These are phyloP conservation scores for Juncus inflexus DNA, from an alignment of 176 grass and related monocot species.

Conservation along the genomic window DNA sequence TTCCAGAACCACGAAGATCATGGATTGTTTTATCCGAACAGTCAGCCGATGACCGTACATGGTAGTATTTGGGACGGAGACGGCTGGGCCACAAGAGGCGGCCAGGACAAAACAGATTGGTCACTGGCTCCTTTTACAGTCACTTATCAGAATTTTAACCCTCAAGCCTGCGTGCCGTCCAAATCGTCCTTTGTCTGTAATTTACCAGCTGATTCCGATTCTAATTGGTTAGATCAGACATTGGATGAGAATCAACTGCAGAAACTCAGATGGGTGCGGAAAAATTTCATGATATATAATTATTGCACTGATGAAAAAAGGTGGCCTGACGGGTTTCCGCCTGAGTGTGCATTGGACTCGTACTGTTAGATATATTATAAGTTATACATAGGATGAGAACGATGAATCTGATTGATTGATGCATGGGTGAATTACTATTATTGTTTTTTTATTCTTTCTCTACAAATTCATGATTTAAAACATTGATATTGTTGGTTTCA, in stretches of 20 bases:
- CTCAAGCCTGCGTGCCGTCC: conserved; percentile 19
- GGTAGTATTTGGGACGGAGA: conserved; percentile 56
- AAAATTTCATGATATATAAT: conserved; percentile 51
- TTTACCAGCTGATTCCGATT: conserved; percentile 12
- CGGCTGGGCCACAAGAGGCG: conserved; percentile 63
- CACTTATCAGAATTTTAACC: conserved; percentile 53
- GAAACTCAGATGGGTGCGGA: conserved; percentile 35
- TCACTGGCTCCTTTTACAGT: conserved; percentile 47
- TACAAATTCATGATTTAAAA: neutral
- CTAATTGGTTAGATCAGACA: conserved; percentile 34
- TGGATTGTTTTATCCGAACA: conserved; percentile 33
- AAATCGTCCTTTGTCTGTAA: conserved; percentile 24
- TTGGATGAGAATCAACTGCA: conserved; percentile 22
- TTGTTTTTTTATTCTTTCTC: conserved; percentile 27
- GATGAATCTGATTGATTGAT: conserved; percentile 9
- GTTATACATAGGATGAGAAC: conserved; percentile 10
- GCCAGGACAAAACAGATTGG: conserved; percentile 58
- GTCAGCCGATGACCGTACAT: conserved; percentile 55
- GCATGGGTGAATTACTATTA: no score
- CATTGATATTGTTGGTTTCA: no score
- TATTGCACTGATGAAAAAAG: conserved; percentile 49
- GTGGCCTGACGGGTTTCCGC: conserved; percentile 30
- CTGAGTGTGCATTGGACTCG: conserved; percentile 37
- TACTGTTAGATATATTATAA: conserved; percentile 5
- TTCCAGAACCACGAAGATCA: conserved; percentile 41